A percentile compares a stretch with the other conserved stretches of the same genome.
These are phyloP conservation scores for Emericellopsis atlantica DNA, from an alignment of 2,329 filamentous ascomycete genomes.

Conservation along the genomic window DNA sequence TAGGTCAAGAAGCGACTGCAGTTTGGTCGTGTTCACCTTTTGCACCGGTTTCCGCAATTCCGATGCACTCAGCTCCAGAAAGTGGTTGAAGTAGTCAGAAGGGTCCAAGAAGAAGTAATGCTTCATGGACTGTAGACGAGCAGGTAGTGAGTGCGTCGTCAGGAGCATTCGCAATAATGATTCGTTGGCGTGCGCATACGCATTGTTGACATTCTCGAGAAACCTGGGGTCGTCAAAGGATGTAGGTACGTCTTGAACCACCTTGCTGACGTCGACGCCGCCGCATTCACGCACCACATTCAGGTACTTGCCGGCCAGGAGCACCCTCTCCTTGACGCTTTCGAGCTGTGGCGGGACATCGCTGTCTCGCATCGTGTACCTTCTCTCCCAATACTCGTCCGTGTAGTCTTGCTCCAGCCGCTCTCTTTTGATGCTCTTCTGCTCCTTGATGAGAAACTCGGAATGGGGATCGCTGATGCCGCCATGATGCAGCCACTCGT, in stretches of 20 bases:
- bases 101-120: conserved; percentile 99
- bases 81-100: conserved; percentile 97
- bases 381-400: conserved; percentile 97
- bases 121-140: conserved; percentile 79
- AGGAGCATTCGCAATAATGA: conserved; percentile 83
- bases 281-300: conserved; percentile 97
- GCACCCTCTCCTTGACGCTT: conserved; percentile 82
- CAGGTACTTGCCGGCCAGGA: conserved; percentile 92
- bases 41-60: conserved; percentile 86
- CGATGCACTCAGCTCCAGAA: conserved; percentile 79
- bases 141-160: conserved; percentile 83
- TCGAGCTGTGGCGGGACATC: conserved; percentile 88
- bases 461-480: conserved; percentile 88
- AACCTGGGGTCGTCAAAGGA: conserved; percentile 90
- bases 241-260: conserved; percentile 74
- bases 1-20: conserved; percentile 91
- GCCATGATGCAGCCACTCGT: conserved; percentile 95
- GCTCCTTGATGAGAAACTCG: conserved; percentile 91
- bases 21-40: conserved; percentile 79
- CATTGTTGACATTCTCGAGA: conserved; percentile 87
- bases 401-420: conserved; percentile 92
- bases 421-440: conserved; percentile 87
- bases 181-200: conserved; percentile 91
- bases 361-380: conserved; percentile 86
- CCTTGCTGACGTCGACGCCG: conserved; percentile 85